Base-by-base conservation (phyloP, 2,329 filamentous ascomycete genomes). In the Verticillium klebahnii region DNA sequence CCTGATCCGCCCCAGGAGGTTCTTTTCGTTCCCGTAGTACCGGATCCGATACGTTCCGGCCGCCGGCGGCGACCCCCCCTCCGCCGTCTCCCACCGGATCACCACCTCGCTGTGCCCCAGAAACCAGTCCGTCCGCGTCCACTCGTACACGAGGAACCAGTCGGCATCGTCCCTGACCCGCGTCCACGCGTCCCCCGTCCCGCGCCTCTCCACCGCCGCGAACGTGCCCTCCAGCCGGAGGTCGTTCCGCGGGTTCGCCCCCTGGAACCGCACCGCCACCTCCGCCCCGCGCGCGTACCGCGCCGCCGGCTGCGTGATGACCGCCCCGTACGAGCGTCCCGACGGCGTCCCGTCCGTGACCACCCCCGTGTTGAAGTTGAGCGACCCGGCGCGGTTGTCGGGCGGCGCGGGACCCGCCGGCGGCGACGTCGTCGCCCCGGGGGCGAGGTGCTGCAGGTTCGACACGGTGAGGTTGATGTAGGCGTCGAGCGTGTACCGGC, bases 231-330 rank as follows among this genome's bases (percentile, higher is more conserved):
- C 93, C 2, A 92, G 85, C 2, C 87, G 85, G 34, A 97, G 84
- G 66, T 97, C 90, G 73, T 97, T 97, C 34, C 94, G 85, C 17
- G 94, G 94, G 69, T 97, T 97, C 1, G 93, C 93, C 17, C 89
- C 94, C 2, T 94, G 85, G 73, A 97, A 97, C 0, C 82, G 87
- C 0, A 83, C 89, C 17, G 78, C 82, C 57, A 93, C 85, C 4
- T 79, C 78, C 36, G 85, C 81, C 3, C 92, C 91, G 9, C 82
- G 76, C 1, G 74, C 65, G 71, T 91, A 92, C 1, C 78, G 76
- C 12, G 81, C 71, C 0, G 75, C 70, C 1, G 84, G 80, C 57
- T 89, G 82, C 0, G 76, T 75, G 32, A 85, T 74, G 1, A 92
- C 84, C 52, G 87, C 81, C 54, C 94, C 94, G 69, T 92, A 97